phyloP scores from a whole-genome alignment of 192 early-diverging fungal genomes.

The Umbelopsis vinacea region DNA sequence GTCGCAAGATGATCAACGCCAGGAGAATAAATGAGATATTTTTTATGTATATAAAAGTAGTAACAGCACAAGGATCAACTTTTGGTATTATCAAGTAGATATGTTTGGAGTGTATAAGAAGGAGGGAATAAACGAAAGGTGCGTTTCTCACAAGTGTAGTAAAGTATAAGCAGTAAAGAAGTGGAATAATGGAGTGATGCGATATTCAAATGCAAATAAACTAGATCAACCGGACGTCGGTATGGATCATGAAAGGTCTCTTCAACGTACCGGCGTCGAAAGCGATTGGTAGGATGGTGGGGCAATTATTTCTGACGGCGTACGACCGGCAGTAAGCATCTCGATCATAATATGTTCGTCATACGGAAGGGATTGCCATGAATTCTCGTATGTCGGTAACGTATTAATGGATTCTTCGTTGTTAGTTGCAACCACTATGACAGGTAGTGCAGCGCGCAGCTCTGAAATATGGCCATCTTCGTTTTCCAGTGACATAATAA shows the following conservation, averaged over 20 bases:
- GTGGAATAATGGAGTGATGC: background rate
- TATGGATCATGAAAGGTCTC: background rate
- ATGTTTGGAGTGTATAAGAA: background rate
- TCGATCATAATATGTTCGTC: slow-evolving; percentile 6
- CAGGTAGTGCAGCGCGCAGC: slow-evolving; percentile 36
- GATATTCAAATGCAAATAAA: background rate
- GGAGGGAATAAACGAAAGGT: background rate
- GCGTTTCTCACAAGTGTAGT: background rate
- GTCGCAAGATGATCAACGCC: background rate
- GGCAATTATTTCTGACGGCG: background rate
- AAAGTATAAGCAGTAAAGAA: background rate
- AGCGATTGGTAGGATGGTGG: slow-evolving; percentile 12
- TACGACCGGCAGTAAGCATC: background rate
- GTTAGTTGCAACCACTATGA: slow-evolving; percentile 28
- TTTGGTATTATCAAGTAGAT: too few relatives aligned
- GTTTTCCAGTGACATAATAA: slow-evolving; percentile 37
- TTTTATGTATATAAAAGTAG: background rate
- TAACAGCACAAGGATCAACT: background rate
- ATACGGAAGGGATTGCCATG: slow-evolving; percentile 18
- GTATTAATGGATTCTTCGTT: slow-evolving; percentile 20
- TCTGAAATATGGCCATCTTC: slow-evolving; percentile 43
- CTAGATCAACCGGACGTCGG: background rate
- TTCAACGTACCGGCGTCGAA: slow-evolving; percentile 19
- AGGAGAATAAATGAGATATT: background rate
- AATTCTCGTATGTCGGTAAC: slow-evolving; percentile 22